Base-by-base conservation (phyloP, 345 rosid species). In the Hypericum perforatum region DNA sequence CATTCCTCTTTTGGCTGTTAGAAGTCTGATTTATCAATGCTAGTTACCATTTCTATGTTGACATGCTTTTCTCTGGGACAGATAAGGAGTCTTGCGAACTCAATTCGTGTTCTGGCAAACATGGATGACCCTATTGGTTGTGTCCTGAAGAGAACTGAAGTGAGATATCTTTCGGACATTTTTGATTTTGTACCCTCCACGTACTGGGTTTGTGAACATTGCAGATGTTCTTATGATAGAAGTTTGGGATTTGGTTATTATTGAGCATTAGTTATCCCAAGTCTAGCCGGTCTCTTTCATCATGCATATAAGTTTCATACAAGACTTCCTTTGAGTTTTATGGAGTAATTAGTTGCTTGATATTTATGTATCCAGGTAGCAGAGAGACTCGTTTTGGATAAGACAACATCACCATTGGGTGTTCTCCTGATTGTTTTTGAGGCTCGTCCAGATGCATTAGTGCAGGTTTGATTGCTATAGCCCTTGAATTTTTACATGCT, bases 351-450 rank as follows among this genome's bases (percentile, higher is more conserved):
- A 55, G 57, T 46, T 39, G 58, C 58, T 56, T 57, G 39, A 45
- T 15, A 61, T 58, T 44, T 6, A 11, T 29, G 62, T 57, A 53
- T 64, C 45, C 91, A 89, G 99, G 66, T 94, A 48, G 91, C 99
- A 52, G 95, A 89, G 74, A 95, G 97, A 61, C 97, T 94, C 38
- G 43, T 86, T 57, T 62, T 94, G 52, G 99, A 94, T 78, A 89
- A 89, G 81, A 94, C 95, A 43, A 82, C 99, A 54, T 82, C 85
- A 63, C 94, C 99, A 50, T 73, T 94, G 73, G 99, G 97, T 7
- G 99, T 89, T 65, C 94, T 94, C 65, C 70, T 94, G 69, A 84
- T 94, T 73, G 82, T 94, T 66, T 94, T 94, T 61, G 99, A 89
- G 73, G 81, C 97, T 54, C 91, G 95, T 51, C 99, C 97, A 60